phyloP scores from a whole-genome alignment of 129 eudicot species.

The Flaveria robusta region DNA sequence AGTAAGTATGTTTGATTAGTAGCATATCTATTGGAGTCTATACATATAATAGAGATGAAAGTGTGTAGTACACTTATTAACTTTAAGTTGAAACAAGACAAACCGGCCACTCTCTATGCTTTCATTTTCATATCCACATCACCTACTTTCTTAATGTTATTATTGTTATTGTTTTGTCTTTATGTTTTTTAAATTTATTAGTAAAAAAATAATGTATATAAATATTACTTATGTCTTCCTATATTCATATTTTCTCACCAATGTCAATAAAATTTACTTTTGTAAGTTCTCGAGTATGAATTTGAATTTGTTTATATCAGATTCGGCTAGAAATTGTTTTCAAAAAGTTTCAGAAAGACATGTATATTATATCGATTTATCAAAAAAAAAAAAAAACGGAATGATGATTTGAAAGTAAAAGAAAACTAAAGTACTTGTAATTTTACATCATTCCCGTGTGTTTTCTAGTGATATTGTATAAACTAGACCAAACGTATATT shows the following conservation, averaged over 20 bases:
- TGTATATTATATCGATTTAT: too few relatives aligned
- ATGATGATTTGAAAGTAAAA: not conserved
- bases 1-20: not conserved
- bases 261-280: not conserved
- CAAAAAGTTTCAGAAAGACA: too few relatives aligned
- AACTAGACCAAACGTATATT: too few relatives aligned
- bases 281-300: not conserved
- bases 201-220: not conserved
- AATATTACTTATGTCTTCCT: not conserved
- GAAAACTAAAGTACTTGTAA: not conserved
- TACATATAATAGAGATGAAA: not conserved
- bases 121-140: slow-evolving; percentile 29
- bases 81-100: slow-evolving; percentile 35
- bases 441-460: not conserved
- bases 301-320: too few relatives aligned
- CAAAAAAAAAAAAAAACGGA: too few relatives aligned
- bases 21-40: not conserved
- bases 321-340: too few relatives aligned
- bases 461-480: too few relatives aligned
- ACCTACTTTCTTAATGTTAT: slow-evolving; percentile 13
- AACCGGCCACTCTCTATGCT: slow-evolving; percentile 38
- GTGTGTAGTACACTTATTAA: slow-evolving; percentile 16
- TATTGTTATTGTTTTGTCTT: slow-evolving; percentile 13
- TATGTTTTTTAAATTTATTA: not conserved
- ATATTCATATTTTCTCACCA: not conserved